Evolutionary conservation across 2,329 filamentous ascomycete genomes (phyloP), one percentile per base, ranked within the genome.

Genomic region (Microdochium paspali): DNA sequence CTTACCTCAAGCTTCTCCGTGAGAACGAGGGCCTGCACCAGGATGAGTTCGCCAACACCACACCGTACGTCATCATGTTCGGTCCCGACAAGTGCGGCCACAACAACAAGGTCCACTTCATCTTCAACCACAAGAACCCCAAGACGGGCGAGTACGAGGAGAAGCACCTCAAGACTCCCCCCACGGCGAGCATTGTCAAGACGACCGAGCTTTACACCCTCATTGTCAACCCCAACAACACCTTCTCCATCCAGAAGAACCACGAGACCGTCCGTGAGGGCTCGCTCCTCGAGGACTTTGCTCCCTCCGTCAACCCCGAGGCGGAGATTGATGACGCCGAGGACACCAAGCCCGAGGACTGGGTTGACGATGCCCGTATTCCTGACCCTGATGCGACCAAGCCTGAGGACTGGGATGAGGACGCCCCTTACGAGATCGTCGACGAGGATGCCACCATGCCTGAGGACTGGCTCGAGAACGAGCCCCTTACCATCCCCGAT

Each of bases 61-160:
- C 91, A 40, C 93, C 93, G 44, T 98, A 98, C 66, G 87, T 98
- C 59, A 95, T 98, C 79, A 98, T 98, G 93, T 98, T 98, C 67
- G 93, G 93, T 58, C 93, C 93, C 60, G 93, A 98, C 78, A 97
- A 97, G 85, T 98, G 93, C 69, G 93, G 93, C 69, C 81, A 89
- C 67, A 97, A 89, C 70, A 98, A 98, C 85, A 97, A 97, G 85
- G 87, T 94, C 46, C 79, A 82, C 71, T 95, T 98, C 76, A 98
- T 98, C 70, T 95, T 98, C 83, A 93, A 94, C 73, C 93, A 98
- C 86, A 98, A 97, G 87, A 98, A 97, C 82, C 93, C 93, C 66
- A 96, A 95, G 87, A 96, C 90, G 44, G 91, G 91, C 75, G 89
- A 96, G 72, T 98, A 98, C 64, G 91, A 98, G 80, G 93, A 98